These are phyloP conservation scores for Cystobasidiopsis lactophilus DNA, from an alignment of 768 basidiomycete genomes.

Conservation along the genomic window DNA sequence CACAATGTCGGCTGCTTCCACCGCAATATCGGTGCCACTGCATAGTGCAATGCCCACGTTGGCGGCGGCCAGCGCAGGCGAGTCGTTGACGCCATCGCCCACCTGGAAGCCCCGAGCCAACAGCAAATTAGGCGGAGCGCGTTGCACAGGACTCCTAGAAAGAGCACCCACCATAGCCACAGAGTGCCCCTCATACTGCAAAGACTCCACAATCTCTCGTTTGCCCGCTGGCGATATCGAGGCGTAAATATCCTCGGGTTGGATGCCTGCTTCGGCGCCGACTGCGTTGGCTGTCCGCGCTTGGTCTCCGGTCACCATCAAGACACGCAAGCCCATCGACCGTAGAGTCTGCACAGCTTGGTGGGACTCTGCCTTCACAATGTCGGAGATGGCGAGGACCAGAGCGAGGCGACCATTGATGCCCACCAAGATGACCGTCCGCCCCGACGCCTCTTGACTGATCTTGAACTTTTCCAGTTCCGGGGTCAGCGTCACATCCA, in stretches of 20 bases:
- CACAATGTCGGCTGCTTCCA: constrained; percentile 95
- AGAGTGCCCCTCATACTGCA: constrained; percentile 36
- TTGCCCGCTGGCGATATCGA: constrained; percentile 92
- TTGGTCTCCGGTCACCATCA: constrained; percentile 85
- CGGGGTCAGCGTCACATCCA: constrained; percentile 33
- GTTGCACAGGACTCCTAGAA: too few species aligned
- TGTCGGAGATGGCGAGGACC: constrained; percentile 66
- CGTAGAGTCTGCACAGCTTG: constrained; percentile 61
- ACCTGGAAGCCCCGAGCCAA: constrained; percentile 34
- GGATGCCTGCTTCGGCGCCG: constrained; percentile 73
- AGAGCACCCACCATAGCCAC: constrained; percentile 60
- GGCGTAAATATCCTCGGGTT: constrained; percentile 61
- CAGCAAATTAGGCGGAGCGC: not conserved
- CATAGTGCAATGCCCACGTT: constrained; percentile 92
- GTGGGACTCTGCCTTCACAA: constrained; percentile 60
- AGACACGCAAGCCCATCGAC: constrained; percentile 75
- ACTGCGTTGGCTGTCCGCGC: constrained; percentile 65
- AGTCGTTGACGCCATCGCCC: constrained; percentile 97
- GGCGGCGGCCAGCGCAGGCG: constrained; percentile 84
- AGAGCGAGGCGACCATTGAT: constrained; percentile 44
- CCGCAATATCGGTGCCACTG: constrained; percentile 86
- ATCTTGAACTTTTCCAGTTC: constrained; percentile 42
- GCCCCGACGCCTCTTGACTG: constrained; percentile 46
- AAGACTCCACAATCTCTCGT: constrained; percentile 58
- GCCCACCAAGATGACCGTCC: constrained; percentile 73